Base-by-base conservation (phyloP, 495 filamentous ascomycete species). In the Talaromyces trachyspermus region DNA sequence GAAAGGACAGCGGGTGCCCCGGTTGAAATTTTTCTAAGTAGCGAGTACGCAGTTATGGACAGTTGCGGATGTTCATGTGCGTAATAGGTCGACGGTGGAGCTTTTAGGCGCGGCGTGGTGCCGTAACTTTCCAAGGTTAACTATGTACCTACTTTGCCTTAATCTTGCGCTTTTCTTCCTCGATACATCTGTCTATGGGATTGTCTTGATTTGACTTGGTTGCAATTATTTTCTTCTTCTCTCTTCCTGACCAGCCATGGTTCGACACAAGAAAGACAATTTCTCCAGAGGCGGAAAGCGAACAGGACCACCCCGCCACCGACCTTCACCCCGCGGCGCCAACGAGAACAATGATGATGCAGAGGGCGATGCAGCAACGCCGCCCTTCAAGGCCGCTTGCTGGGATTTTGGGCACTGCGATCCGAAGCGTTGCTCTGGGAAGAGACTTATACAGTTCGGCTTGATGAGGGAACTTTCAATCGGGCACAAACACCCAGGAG, bases 401-500 rank as follows among this genome's bases (percentile, higher is more conserved):
- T 98, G 92, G 92, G 92, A 98, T 63, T 71, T 98, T 27, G 89
- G 88, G 40, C 92, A 98, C 63, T 98, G 92, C 69, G 92, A 98
- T 62, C 89, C 90, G 6, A 96, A 97, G 63, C 74, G 94, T 55
- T 98, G 92, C 64, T 96, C 91, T 0, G 92, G 92, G 11, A 96
- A 98, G 70, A 79, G 85, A 45, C 75, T 98, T 29, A 94, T 97
- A 74, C 79, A 85, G 54, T 77, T 94, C 23, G 90, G 91, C 1
- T 65, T 96, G 46, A 95, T 98, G 91, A 81, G 92, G 48, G 86
- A 95, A 64, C 80, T 98, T 37, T 80, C 86, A 55, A 76, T 97
- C 24, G 92, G 94, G 24, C 89, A 95, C 64, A 88, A 87, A 54
- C 88, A 88, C 59, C 74, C 83, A 26, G 92, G 92, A 43, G 85